These are phyloP conservation scores for Podospora australis DNA, from an alignment of 495 filamentous ascomycete genomes.

Conservation along the genomic window DNA sequence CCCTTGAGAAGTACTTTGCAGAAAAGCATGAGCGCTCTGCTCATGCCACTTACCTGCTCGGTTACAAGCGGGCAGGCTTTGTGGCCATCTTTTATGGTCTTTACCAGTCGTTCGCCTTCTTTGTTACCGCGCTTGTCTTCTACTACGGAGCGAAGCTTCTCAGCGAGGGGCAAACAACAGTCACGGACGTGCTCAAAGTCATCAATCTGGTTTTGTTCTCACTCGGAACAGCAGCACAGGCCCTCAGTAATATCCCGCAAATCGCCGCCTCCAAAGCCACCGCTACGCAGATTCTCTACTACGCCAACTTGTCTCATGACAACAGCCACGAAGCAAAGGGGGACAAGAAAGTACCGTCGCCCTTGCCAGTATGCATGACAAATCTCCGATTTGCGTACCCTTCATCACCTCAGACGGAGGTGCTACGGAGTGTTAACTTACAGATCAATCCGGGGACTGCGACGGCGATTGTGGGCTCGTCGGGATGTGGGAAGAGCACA, in stretches of 20 bases:
- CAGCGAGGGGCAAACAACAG: slow-evolving; percentile 31
- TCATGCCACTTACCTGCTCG: slow-evolving; percentile 43
- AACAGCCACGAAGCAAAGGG: slow-evolving; percentile 59
- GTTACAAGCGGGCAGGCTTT: slow-evolving; percentile 53
- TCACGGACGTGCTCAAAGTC: slow-evolving; percentile 60
- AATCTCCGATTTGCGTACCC: slow-evolving; percentile 66
- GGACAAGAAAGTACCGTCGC: slow-evolving; percentile 34
- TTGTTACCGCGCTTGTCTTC: slow-evolving; percentile 75
- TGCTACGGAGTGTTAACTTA: slow-evolving; percentile 57
- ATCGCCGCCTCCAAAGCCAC: slow-evolving; percentile 66
- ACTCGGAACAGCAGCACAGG: slow-evolving; percentile 60
- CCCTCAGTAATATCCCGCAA: slow-evolving; percentile 72
- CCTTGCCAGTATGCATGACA: slow-evolving; percentile 57
- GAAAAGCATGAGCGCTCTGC: slow-evolving; percentile 53
- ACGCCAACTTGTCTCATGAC: slow-evolving; percentile 47
- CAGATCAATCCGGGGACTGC: slow-evolving; percentile 51
- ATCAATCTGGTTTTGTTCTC: slow-evolving; percentile 81
- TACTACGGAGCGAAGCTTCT: slow-evolving; percentile 71
- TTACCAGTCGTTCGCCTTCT: slow-evolving; percentile 61
- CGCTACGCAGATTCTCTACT: slow-evolving; percentile 66
- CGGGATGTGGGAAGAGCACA: slow-evolving; percentile 87
- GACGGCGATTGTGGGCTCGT: slow-evolving; percentile 73
- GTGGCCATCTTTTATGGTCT: slow-evolving; percentile 71
- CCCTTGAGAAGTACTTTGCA: slow-evolving; percentile 69
- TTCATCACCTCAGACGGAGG: slow-evolving; percentile 40